Base-by-base conservation (phyloP, 2,329 filamentous ascomycete genomes). In the Paecilomyces sp. region DNA sequence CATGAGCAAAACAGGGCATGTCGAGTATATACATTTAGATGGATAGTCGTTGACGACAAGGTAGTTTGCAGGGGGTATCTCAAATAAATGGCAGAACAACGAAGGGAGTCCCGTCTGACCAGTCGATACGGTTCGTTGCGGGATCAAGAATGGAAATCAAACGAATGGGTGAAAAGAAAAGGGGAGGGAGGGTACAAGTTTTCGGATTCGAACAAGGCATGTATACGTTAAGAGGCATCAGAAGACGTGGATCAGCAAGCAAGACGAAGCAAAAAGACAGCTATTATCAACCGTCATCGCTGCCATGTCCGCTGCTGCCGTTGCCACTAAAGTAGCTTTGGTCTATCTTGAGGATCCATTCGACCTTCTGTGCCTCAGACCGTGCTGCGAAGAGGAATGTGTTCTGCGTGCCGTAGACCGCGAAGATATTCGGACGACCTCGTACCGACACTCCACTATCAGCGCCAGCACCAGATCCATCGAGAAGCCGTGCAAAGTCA, bases 301-400 rank as follows among this genome's bases (percentile, higher is more conserved):
- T 72, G 11, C 62, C 63, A 51, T 65, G 60, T 22, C 67, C 60
- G 61, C 68, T 66, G 47, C 69, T 64, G 9, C 63, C 66, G 51
- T 66, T 66, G n/a, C 66, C 74, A 61, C 74, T 77, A 67, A 86
- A 85, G 72, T 83, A 87, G 65, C 88, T 90, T 79, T 96, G 89
- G 75, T 99, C 94, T 67, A 99, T 91, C 69, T 89, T 88, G 74
- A 95, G 84, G 67, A 99, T 96, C 94, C 94, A 99, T 73, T 97
- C 94, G 67, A 92, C 88, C 80, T 97, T 96, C 74, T 97, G 92
- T 55, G 88, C 84, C 78, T 97, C 93, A 68, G 87, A 93, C 60
- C 92, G 83, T 25, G 92, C 90, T 13, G 92, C 91, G 74, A 99
- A 97, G 50, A 99, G 81, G 84, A 92, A 99, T 33, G 92, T 96